phyloP scores from a whole-genome alignment of 2,329 filamentous ascomycete genomes.

The Beauveria scarabaeidicola region DNA sequence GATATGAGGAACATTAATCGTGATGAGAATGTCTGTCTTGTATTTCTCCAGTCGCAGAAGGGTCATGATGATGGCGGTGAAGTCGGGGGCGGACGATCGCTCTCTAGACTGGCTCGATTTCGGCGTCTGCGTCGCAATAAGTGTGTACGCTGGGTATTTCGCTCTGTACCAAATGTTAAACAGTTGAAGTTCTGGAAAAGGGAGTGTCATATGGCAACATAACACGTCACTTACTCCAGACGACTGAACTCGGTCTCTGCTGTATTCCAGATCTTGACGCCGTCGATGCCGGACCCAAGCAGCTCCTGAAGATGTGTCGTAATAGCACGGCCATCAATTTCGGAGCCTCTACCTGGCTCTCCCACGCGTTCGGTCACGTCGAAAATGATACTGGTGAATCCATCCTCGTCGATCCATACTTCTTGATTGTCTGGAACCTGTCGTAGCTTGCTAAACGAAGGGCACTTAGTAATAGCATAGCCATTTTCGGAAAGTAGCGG shows the following conservation, averaged over 20 bases:
- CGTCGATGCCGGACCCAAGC: constrained; percentile 54
- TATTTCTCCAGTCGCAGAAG: constrained; percentile 68
- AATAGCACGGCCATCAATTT: constrained; percentile 61
- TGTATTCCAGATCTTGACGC: constrained; percentile 58
- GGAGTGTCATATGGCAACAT: background rate
- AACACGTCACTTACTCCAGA: constrained; percentile 36
- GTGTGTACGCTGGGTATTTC: constrained; percentile 54
- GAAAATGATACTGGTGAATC: constrained; percentile 80
- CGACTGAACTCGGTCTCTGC: constrained; percentile 51
- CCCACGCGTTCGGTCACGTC: constrained; percentile 81
- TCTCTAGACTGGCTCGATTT: constrained; percentile 26
- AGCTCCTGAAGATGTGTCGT: constrained; percentile 62
- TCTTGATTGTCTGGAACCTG: constrained; percentile 84
- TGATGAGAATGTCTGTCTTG: constrained; percentile 73
- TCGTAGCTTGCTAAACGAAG: constrained; percentile 50
- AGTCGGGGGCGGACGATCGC: constrained; percentile 41
- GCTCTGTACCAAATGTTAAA: constrained; percentile 23
- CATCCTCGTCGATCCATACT: constrained; percentile 76
- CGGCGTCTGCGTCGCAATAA: constrained; percentile 57
- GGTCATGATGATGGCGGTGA: constrained; percentile 69
- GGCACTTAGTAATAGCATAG: background rate
- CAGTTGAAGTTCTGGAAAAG: background rate
- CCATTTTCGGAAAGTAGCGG: background rate
- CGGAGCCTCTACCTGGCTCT: constrained; percentile 40
- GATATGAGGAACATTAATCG: constrained; percentile 81